phyloP scores from a whole-genome alignment of 1,284 basidiomycete species.

The Peniophora sp. region DNA sequence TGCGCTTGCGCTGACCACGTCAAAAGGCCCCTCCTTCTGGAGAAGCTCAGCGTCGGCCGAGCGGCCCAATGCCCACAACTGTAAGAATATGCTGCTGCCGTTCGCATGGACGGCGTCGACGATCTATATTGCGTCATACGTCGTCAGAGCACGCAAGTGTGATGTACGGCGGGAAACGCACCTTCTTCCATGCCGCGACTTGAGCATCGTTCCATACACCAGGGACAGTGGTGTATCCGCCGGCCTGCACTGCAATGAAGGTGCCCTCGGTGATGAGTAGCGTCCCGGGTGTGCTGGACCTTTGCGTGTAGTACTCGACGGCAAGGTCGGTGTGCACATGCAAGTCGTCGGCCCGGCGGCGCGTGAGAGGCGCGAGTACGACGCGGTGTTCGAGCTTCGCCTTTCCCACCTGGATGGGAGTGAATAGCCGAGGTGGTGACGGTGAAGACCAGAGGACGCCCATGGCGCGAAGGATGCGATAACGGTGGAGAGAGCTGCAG shows the following conservation, averaged over 20 bases:
- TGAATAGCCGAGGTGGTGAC: constrained; percentile 27
- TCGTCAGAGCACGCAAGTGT: background rate
- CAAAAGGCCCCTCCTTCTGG: constrained; percentile 19
- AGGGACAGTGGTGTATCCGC: constrained; percentile 29
- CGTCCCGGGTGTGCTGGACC: constrained; percentile 33
- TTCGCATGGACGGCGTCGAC: constrained; percentile 20
- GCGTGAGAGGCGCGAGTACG: constrained; percentile 41
- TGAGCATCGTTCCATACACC: constrained; percentile 37
- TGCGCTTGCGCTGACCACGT: constrained; percentile 30
- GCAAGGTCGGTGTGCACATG: constrained; percentile 23
- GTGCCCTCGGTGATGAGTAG: constrained; percentile 43
- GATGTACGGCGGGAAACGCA: constrained; percentile 12
- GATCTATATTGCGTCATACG: constrained; percentile 11
- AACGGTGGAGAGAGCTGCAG: too few species aligned
- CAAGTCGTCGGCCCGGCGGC: constrained; percentile 22
- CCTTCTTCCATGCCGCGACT: constrained; percentile 37
- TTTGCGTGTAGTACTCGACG: constrained; percentile 39
- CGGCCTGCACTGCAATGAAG: constrained; percentile 30
- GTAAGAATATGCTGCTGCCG: constrained; percentile 32
- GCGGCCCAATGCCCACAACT: constrained; percentile 37
- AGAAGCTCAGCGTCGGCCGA: constrained; percentile 24
- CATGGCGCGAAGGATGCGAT: too few species aligned
- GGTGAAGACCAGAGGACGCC: background rate
- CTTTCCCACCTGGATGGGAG: constrained; percentile 35
- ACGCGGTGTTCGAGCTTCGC: constrained; percentile 34